Evolutionary conservation across 495 filamentous ascomycete genomes (phyloP).

Genomic region (Sporormia fimetaria): DNA sequence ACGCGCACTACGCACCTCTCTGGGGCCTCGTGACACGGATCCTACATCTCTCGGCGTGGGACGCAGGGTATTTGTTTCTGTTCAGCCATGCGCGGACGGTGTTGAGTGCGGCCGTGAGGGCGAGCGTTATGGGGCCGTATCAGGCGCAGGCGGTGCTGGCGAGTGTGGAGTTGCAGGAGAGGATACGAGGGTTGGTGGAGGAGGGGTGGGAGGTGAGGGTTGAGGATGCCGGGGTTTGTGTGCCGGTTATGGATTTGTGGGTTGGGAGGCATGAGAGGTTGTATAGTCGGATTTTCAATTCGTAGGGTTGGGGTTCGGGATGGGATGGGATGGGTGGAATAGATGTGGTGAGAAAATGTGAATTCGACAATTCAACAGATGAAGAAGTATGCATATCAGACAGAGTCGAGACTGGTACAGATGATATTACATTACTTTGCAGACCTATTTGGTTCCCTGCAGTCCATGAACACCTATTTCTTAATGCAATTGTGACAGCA

Average conservation of each 20-base stretch:
- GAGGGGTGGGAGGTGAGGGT: conserved; percentile 46
- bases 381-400: too few relatives aligned
- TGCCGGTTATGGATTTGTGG: conserved; percentile 87
- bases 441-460: too few relatives aligned
- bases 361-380: too few relatives aligned
- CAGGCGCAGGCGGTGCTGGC: conserved; percentile 78
- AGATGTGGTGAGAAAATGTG: too few relatives aligned
- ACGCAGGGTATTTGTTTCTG: conserved; percentile 74
- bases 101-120: conserved; percentile 77
- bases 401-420: too few relatives aligned
- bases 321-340: too few relatives aligned
- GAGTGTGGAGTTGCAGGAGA: conserved; percentile 46
- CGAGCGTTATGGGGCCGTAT: conserved; percentile 84
- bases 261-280: conserved; percentile 87
- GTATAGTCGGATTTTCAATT: conserved; percentile 95
- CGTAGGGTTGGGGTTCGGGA: conserved; percentile 26
- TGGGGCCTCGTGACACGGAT: conserved; percentile 63
- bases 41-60: conserved; percentile 48
- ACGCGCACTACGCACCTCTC: conserved; percentile 65
- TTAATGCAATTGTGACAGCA: too few relatives aligned
- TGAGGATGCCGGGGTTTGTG: conserved; percentile 74
- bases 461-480: too few relatives aligned
- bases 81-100: conserved; percentile 81
- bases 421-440: too few relatives aligned
- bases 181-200: conserved; percentile 51